Conservation (phyloP, 306 rosid genomes). For the Hippophae tibetana region DNA sequence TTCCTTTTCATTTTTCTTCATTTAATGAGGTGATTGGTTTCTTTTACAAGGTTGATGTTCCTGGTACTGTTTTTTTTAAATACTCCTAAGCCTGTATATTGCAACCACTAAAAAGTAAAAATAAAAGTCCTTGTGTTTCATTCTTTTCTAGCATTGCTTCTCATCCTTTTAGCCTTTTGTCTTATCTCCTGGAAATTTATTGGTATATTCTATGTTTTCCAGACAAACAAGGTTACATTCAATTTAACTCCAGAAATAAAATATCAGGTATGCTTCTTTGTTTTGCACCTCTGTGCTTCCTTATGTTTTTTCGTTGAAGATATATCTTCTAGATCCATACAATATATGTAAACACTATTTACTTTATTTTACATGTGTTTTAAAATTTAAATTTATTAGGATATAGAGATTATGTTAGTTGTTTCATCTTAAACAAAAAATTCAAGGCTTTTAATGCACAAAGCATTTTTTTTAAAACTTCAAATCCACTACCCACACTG, state of each 20-base stretch:
- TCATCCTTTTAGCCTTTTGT: constrained; percentile 15
- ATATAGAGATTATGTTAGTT: no score
- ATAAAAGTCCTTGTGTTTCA: not conserved
- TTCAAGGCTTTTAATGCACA: no score
- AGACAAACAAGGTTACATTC: constrained; percentile 90
- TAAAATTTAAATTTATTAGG: no score
- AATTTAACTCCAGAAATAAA: constrained; percentile 91
- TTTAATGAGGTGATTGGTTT: no score
- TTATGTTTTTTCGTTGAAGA: not conserved
- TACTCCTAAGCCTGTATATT: not conserved
- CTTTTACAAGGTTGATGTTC: not conserved
- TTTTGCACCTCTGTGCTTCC: constrained; percentile 13
- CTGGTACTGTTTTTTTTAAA: not conserved
- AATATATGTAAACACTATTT: not conserved
- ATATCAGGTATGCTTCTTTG: constrained; percentile 58
- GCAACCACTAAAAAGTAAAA: not conserved
- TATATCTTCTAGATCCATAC: not conserved
- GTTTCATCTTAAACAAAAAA: no score
- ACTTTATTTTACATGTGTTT: not conserved
- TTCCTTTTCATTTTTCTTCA: no score
- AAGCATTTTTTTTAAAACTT: no score
- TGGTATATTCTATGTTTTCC: constrained; percentile 20
- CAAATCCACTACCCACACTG: no score
- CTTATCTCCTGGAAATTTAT: constrained; percentile 9
- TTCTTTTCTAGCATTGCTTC: not conserved